Percentiles rank a stretch among this genome's conserved stretches.
These are phyloP conservation scores for Cyclocybe aegerita DNA, from an alignment of 768 basidiomycete species.

Conservation along the genomic window DNA sequence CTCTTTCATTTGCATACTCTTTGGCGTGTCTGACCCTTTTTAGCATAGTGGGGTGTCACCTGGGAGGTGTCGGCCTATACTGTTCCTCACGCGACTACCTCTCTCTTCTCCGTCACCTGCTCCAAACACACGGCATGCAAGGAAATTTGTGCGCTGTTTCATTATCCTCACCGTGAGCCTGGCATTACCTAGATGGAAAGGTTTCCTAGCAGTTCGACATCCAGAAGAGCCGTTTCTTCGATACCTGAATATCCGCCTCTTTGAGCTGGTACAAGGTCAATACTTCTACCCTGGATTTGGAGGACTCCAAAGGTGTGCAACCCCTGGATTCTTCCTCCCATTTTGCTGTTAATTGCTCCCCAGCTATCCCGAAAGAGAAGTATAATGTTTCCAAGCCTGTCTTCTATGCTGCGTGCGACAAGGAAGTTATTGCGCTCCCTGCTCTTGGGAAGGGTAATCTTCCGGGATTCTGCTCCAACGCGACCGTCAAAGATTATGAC, in stretches of 20 bases:
- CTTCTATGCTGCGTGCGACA: no score
- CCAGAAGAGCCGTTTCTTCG: constrained; percentile 20
- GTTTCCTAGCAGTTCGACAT: constrained; percentile 19
- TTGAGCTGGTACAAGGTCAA: background rate
- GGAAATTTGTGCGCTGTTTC: background rate
- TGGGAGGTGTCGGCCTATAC: constrained; percentile 30
- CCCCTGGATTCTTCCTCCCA: constrained; percentile 4
- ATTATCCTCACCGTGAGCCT: background rate
- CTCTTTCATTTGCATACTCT: background rate
- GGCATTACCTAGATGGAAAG: constrained; percentile 3
- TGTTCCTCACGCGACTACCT: constrained; percentile 29
- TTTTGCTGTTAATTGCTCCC: no score
- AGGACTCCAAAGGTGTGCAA: constrained; percentile 9
- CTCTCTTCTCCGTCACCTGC: constrained; percentile 29
- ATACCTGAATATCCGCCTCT: background rate
- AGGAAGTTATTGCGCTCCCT: no score
- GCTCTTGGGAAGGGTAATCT: no score
- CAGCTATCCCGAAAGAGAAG: no score
- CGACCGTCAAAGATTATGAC: no score
- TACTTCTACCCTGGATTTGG: constrained; percentile 1
- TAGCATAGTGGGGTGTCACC: constrained; percentile 17
- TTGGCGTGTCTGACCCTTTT: background rate
- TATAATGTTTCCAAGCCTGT: no score
- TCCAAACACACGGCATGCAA: constrained; percentile 25
- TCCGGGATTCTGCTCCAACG: no score